These are phyloP conservation scores for Mucor piriformis DNA, from an alignment of 371 early-diverging fungal species.

Conservation along the genomic window DNA sequence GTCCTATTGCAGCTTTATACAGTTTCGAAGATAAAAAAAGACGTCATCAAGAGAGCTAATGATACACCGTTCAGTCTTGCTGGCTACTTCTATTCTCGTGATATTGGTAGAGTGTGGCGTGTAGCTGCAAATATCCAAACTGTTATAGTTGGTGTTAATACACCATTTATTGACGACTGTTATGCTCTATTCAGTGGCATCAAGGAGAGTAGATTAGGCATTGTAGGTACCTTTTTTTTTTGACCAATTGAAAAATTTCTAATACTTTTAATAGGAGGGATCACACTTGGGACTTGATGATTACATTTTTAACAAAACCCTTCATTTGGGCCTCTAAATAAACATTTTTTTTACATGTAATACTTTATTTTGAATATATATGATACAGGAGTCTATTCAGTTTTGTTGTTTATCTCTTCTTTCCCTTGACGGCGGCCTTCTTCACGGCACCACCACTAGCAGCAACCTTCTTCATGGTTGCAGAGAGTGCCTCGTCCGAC, in stretches of 20 bases:
- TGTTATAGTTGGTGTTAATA: slow-evolving; percentile 93
- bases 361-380: not conserved
- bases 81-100: slow-evolving; percentile 81
- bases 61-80: slow-evolving; percentile 76
- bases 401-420: slow-evolving; percentile 35
- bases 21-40: slow-evolving; percentile 69
- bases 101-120: slow-evolving; percentile 74
- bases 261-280: not conserved
- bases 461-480: slow-evolving; percentile 49
- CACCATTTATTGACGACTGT: slow-evolving; percentile 63
- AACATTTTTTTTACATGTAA: not conserved
- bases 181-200: slow-evolving; percentile 83
- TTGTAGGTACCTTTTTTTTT: slow-evolving; percentile 44
- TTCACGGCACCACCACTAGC: slow-evolving; percentile 38
- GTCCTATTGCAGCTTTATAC: slow-evolving; percentile 75
- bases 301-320: slow-evolving; percentile 62
- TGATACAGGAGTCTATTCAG: not conserved
- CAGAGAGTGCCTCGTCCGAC: slow-evolving; percentile 48
- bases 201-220: slow-evolving; percentile 84
- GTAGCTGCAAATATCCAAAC: slow-evolving; percentile 81
- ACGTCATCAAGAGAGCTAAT: slow-evolving; percentile 78
- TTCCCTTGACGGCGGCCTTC: slow-evolving; percentile 38
- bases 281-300: slow-evolving; percentile 59
- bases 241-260: not conserved
- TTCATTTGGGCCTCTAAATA: slow-evolving; percentile 45